A percentile compares a stretch with the other conserved stretches of the same genome.
phyloP scores from a whole-genome alignment of 164 flowering plant genomes.

The Annona squamosa region DNA sequence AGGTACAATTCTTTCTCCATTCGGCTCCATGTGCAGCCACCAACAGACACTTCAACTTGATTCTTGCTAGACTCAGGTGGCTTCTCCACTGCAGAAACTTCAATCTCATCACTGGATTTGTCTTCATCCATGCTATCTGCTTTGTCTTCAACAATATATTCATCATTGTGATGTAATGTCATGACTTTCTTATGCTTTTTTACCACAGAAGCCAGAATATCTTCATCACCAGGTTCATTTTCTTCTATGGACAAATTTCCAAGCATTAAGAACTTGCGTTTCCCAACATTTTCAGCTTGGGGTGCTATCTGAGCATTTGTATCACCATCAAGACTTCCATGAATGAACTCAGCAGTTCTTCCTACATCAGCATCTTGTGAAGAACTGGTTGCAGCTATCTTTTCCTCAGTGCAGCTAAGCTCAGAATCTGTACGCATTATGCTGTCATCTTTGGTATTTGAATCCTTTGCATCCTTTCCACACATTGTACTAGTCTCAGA shows the following conservation, averaged over 20 bases:
- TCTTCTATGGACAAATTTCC: slow-evolving; percentile 6
- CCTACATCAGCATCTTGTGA: slow-evolving; percentile 12
- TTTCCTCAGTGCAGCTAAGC: slow-evolving; percentile 19
- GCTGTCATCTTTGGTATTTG: slow-evolving; percentile 8
- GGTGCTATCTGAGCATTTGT: slow-evolving; percentile 2
- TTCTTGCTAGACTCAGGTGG: slow-evolving; percentile 14
- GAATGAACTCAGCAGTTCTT: slow-evolving; percentile 14
- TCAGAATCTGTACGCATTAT: slow-evolving; percentile 10
- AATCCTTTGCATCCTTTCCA: slow-evolving; percentile 16
- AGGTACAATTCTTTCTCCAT: slow-evolving; percentile 79
- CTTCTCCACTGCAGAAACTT: slow-evolving; percentile 21
- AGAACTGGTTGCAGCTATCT: slow-evolving; percentile 7
- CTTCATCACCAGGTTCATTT: slow-evolving; percentile 13
- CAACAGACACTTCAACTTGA: slow-evolving; percentile 15
- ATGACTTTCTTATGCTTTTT: slow-evolving; percentile 25
- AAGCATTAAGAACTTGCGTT: slow-evolving; percentile 18
- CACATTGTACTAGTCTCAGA: slow-evolving; percentile 12
- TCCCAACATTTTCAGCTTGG: slow-evolving; percentile 20
- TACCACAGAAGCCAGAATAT: slow-evolving; percentile 9
- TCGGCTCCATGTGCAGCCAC: slow-evolving; percentile 54
- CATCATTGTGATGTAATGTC: slow-evolving; percentile 14
- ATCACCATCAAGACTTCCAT: slow-evolving; percentile 11
- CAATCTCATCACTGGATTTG: slow-evolving; percentile 14
- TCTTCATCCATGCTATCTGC: slow-evolving; percentile 10
- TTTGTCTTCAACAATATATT: slow-evolving; percentile 14